These are phyloP conservation scores for Helminthosporium solani DNA, from an alignment of 2,329 filamentous ascomycete genomes.

Conservation along the genomic window DNA sequence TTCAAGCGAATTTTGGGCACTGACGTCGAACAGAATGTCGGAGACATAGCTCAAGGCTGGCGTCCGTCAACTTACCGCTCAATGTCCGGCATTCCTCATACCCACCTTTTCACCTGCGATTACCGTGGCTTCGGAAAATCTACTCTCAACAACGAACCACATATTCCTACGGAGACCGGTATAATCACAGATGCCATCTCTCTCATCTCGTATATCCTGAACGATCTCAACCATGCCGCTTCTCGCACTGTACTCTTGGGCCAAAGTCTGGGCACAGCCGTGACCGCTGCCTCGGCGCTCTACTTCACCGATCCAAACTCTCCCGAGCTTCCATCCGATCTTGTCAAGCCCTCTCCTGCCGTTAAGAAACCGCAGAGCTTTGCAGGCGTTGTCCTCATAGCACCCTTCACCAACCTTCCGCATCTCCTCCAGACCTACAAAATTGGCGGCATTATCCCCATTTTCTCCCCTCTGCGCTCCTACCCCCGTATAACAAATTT, in stretches of 20 bases:
- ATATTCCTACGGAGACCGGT: slow-evolving; percentile 71
- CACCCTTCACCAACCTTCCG: slow-evolving; percentile 74
- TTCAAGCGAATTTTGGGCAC: slow-evolving; percentile 3
- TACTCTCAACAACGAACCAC: slow-evolving; percentile 57
- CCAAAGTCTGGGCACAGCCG: slow-evolving; percentile 85
- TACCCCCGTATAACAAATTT: slow-evolving; percentile 65
- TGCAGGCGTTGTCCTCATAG: slow-evolving; percentile 75
- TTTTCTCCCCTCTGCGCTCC: slow-evolving; percentile 71
- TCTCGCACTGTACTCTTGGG: slow-evolving; percentile 77
- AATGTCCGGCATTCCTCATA: slow-evolving; percentile 65
- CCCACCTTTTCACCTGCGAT: slow-evolving; percentile 85
- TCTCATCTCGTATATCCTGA: slow-evolving; percentile 70
- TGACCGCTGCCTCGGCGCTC: slow-evolving; percentile 73
- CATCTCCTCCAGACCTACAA: slow-evolving; percentile 75
- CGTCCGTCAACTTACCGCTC: slow-evolving; percentile 77
- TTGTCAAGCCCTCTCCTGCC: slow-evolving; percentile 7
- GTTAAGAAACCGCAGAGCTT: slow-evolving; percentile 57
- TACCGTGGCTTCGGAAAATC: slow-evolving; percentile 87
- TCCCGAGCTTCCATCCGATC: slow-evolving; percentile 16
- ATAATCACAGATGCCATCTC: slow-evolving; percentile 77
- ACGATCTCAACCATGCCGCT: slow-evolving; percentile 63
- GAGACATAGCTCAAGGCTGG: slow-evolving; percentile 76
- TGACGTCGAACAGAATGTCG: slow-evolving; percentile 67
- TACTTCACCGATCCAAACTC: slow-evolving; percentile 56
- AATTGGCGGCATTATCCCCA: slow-evolving; percentile 73